Percentiles rank a stretch among this genome's conserved stretches.
Evolutionary conservation across 331 rosid genomes (phyloP).

Genomic region (Rosa hybrid): DNA sequence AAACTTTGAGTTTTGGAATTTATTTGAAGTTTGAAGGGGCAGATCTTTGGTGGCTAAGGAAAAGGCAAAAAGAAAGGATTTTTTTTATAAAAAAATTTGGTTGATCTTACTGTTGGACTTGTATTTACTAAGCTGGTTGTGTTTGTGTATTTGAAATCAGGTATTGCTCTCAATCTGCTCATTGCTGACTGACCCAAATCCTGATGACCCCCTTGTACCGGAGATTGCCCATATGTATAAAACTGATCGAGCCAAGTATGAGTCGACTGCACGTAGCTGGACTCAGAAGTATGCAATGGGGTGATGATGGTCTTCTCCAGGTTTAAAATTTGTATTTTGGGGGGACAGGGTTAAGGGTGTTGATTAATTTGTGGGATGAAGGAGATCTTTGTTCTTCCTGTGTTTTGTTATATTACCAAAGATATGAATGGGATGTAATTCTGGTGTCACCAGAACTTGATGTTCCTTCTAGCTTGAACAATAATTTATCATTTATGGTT

Average conservation of each 20-base stretch:
- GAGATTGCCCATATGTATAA: slow-evolving; percentile 83
- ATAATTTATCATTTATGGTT: slow-evolving; percentile 1
- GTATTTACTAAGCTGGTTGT: slow-evolving; percentile 23
- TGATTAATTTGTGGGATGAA: slow-evolving; percentile 24
- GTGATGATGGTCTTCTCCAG: slow-evolving; percentile 31
- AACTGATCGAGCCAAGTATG: slow-evolving; percentile 69
- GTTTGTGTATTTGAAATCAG: slow-evolving; percentile 35
- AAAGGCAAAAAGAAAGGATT: background rate
- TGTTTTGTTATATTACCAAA: slow-evolving; percentile 35
- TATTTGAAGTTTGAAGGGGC: background rate
- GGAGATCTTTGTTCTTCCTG: slow-evolving; percentile 28
- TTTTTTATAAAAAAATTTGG: background rate
- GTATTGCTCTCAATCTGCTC: slow-evolving; percentile 76
- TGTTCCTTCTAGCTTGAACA: slow-evolving; percentile 27
- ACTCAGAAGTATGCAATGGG: slow-evolving; percentile 84
- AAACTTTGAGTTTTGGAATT: background rate
- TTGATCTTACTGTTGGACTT: background rate
- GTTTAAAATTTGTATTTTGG: slow-evolving; percentile 26
- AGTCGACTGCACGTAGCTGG: slow-evolving; percentile 81
- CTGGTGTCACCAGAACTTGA: slow-evolving; percentile 18
- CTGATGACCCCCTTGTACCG: slow-evolving; percentile 79
- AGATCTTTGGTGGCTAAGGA: background rate
- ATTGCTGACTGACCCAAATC: slow-evolving; percentile 72
- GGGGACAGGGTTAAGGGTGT: slow-evolving; percentile 24
- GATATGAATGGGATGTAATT: slow-evolving; percentile 33